Percentiles rank a stretch among this genome's conserved stretches.
phyloP scores from a whole-genome alignment of 2,329 filamentous ascomycete species.

The Diaporthe citrichinensis region DNA sequence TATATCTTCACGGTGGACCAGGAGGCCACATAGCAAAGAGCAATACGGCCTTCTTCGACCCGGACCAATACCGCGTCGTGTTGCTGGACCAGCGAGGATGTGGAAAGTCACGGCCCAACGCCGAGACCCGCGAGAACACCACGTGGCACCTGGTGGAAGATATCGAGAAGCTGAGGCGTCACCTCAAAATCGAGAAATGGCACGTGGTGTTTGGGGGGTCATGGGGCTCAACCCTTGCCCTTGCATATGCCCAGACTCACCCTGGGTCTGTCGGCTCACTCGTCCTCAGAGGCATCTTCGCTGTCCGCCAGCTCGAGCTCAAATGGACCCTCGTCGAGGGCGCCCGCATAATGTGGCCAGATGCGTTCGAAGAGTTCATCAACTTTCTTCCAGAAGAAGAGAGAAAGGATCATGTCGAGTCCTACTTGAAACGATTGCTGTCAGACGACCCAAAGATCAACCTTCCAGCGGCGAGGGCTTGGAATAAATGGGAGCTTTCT shows the following conservation, averaged over 20 bases:
- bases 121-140: conserved; percentile 59
- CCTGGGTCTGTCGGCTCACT: conserved; percentile 55
- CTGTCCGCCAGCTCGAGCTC: conserved; percentile 51
- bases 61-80: conserved; percentile 58
- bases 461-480: conserved; percentile 22
- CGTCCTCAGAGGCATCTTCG: conserved; percentile 60
- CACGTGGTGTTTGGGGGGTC: conserved; percentile 62
- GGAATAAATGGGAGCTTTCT: conserved; percentile 28
- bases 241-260: conserved; percentile 60
- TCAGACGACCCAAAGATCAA: conserved; percentile 44
- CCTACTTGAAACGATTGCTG: conserved; percentile 49
- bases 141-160: conserved; percentile 60
- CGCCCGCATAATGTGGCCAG: conserved; percentile 39
- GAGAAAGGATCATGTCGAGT: background rate
- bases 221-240: conserved; percentile 61
- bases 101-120: conserved; percentile 58
- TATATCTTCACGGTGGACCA: conserved; percentile 58
- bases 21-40: conserved; percentile 51
- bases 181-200: conserved; percentile 59
- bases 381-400: conserved; percentile 5
- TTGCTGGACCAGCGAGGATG: conserved; percentile 63
- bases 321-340: conserved; percentile 48
- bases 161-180: conserved; percentile 58
- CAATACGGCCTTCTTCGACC: conserved; percentile 59
- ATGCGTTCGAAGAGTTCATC: conserved; percentile 4